phyloP scores from a whole-genome alignment of 257 asterid genomes.

The Orobanche coerulescens region DNA sequence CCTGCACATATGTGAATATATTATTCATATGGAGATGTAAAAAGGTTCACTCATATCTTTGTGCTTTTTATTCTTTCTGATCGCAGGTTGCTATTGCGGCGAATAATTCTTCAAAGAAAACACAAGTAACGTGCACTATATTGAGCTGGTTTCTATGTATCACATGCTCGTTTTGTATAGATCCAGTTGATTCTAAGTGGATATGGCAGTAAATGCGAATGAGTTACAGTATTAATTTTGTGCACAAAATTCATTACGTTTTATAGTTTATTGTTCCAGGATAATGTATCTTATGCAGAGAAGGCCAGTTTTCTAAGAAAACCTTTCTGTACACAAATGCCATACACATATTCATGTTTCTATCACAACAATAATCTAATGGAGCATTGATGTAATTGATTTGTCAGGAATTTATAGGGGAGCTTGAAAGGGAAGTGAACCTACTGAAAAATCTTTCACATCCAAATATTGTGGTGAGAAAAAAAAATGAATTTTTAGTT shows the following conservation, averaged over 20 bases:
- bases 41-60: slow-evolving; percentile 3
- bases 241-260: background rate
- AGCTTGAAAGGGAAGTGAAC: slow-evolving; percentile 96
- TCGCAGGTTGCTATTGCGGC: slow-evolving; percentile 61
- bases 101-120: slow-evolving; percentile 55
- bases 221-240: background rate
- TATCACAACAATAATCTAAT: slow-evolving; percentile 16
- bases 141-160: slow-evolving; percentile 18
- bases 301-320: background rate
- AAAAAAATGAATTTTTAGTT: slow-evolving; percentile 8
- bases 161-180: slow-evolving; percentile 11
- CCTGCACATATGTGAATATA: background rate
- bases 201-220: background rate
- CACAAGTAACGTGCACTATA: slow-evolving; percentile 47
- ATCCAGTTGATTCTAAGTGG: slow-evolving; percentile 7
- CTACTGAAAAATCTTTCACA: slow-evolving; percentile 90
- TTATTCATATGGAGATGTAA: background rate
- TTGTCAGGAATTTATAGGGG: slow-evolving; percentile 75
- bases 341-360: background rate
- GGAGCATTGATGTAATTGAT: slow-evolving; percentile 21
- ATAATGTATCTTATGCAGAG: background rate
- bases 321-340: background rate
- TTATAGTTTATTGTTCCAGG: background rate
- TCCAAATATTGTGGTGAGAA: slow-evolving; percentile 90
- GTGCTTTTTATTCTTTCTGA: slow-evolving; percentile 6